These are phyloP conservation scores for Botrytis medusae DNA, from an alignment of 2,329 filamentous ascomycete species.

Conservation along the genomic window DNA sequence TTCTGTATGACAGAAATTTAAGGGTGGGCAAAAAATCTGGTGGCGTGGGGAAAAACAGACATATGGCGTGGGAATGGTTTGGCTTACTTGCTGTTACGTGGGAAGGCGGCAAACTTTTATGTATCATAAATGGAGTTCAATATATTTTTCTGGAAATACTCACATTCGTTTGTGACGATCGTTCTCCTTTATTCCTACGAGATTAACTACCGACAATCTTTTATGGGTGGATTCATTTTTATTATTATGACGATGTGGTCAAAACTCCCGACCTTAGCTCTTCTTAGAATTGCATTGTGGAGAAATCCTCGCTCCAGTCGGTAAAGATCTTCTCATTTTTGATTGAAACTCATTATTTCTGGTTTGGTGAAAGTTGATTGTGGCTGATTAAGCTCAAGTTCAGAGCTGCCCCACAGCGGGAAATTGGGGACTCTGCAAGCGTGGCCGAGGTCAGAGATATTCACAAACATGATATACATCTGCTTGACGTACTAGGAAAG, in stretches of 20 bases:
- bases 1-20: slow-evolving; percentile 30
- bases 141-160: slow-evolving; percentile 24
- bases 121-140: slow-evolving; percentile 40
- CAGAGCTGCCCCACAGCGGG: background rate
- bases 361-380: background rate
- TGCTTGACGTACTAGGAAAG: background rate
- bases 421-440: background rate
- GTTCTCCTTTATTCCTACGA: background rate
- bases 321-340: background rate
- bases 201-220: background rate
- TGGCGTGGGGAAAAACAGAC: slow-evolving; percentile 33
- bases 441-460: background rate
- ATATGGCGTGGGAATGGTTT: slow-evolving; percentile 38
- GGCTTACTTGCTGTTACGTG: slow-evolving; percentile 32
- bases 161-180: background rate
- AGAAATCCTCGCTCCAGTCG: background rate
- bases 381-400: background rate
- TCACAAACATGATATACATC: background rate
- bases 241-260: background rate
- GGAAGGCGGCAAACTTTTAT: slow-evolving; percentile 30
- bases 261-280: background rate
- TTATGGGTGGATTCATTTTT: background rate
- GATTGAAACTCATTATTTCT: background rate
- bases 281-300: background rate
- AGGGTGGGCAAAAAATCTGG: slow-evolving; percentile 28